Base-by-base conservation (phyloP, 305 asterid genomes). In the Solanum hybrid region DNA sequence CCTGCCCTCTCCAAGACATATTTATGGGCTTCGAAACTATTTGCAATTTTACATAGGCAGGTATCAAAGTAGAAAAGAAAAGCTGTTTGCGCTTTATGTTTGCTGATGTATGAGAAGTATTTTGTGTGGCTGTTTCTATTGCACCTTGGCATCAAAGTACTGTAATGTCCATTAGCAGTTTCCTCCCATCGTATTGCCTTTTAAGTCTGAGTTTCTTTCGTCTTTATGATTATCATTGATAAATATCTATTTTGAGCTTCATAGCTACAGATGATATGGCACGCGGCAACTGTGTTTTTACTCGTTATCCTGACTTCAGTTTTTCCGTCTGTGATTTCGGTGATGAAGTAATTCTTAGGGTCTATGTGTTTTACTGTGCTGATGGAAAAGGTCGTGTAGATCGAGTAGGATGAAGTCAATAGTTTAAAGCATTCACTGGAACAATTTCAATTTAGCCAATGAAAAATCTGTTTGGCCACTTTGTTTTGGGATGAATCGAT, bases 371-470 rank as follows among this genome's bases (percentile, higher is more conserved):
- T 38, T 37, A 26, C 37, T 40, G 86, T 40, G 86, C 86, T 10
- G 64, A 79, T 51, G 85, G 34, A n/a, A 24, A 79, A 37, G 34
- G 34, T 37, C 1, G 22, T 79, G 64, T 12, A 24, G 86, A 81
- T 81, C 46, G 69, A 81, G 36, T 81, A 40, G 69, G 71, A 40
- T 40, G 86, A 81, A 38, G 71, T 81, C 71, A 40, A 42, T 81
- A 81, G 37, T 27, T 81, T 8, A 81, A 26, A 40, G 71, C 36
- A 81, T 69, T 40, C 56, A 4, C 24, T 40, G 86, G 86, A 40
- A 81, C 86, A 26, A 81, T 81, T 81, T 81, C 86, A 81, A 81
- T 26, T 81, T 81, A 81, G 36, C 36, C 86, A 81, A 80, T 81
- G 26, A 81, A 81, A 81, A 40, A 40, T 81, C 71, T 24, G 35